Evolutionary conservation across 108 stramenopile species (phyloP).

Genomic region (Skeletonema potamos): DNA sequence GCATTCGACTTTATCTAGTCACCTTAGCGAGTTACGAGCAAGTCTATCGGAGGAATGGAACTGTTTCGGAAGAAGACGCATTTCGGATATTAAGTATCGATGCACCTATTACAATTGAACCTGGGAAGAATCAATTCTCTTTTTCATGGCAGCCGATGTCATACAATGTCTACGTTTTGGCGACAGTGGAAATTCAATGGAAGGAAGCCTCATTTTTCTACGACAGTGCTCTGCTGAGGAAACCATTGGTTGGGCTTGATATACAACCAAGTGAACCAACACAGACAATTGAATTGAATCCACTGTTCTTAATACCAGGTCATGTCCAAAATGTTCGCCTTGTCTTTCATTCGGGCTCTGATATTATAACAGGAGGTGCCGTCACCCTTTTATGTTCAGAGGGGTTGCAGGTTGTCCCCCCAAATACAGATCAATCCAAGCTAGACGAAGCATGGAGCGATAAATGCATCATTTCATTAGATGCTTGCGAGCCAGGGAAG

Average conservation of each 20-base stretch:
- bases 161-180: slow-evolving; percentile 64
- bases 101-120: slow-evolving; percentile 43
- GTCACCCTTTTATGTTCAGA: slow-evolving; percentile 59
- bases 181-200: slow-evolving; percentile 72
- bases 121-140: slow-evolving; percentile 57
- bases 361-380: slow-evolving; percentile 60
- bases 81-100: slow-evolving; percentile 52
- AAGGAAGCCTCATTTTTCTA: slow-evolving; percentile 75
- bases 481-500: slow-evolving; percentile 55
- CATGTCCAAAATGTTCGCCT: slow-evolving; percentile 73
- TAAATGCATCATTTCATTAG: slow-evolving; percentile 45
- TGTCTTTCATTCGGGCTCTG: slow-evolving; percentile 59
- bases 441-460: slow-evolving; percentile 54
- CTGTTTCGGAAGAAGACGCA: slow-evolving; percentile 63
- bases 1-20: slow-evolving; percentile 61
- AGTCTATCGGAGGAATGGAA: slow-evolving; percentile 42
- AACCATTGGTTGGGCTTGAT: slow-evolving; percentile 64
- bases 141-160: slow-evolving; percentile 68
- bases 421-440: slow-evolving; percentile 46
- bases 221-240: slow-evolving; percentile 54
- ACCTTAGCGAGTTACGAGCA: slow-evolving; percentile 50
- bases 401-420: slow-evolving; percentile 58
- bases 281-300: slow-evolving; percentile 67
- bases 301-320: slow-evolving; percentile 71
- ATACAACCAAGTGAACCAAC: slow-evolving; percentile 77